Evolutionary conservation across 73 alveolate species (phyloP).

Genomic region (Symbiodinium natans): DNA sequence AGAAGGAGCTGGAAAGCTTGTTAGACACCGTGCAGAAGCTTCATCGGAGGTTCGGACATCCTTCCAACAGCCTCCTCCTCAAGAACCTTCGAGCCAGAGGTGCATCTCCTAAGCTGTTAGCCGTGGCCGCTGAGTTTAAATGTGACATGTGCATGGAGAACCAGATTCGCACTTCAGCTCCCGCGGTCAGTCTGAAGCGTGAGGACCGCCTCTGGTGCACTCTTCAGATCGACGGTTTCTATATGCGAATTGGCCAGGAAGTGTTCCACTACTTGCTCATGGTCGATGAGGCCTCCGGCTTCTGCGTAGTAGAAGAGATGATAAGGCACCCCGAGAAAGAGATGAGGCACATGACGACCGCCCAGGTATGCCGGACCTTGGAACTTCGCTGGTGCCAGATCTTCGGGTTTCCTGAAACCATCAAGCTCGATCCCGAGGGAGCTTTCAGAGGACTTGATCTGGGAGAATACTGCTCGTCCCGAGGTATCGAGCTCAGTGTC

Average conservation of each 20-base stretch:
- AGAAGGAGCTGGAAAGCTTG: background rate
- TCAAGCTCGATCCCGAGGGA: slow-evolving; percentile 19
- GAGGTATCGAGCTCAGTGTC: background rate
- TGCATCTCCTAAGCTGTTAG: background rate
- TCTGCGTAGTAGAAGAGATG: background rate
- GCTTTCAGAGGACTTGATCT: background rate
- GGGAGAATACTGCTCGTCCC: background rate
- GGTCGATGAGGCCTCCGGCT: slow-evolving; percentile 54
- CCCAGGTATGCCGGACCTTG: background rate
- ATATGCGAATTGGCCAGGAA: background rate
- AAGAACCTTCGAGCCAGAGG: background rate
- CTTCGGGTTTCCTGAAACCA: slow-evolving; percentile 9
- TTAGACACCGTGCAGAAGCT: background rate
- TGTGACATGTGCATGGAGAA: slow-evolving; percentile 12
- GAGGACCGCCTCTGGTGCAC: slow-evolving; percentile 6
- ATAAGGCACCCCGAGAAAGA: background rate
- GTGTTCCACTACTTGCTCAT: slow-evolving; percentile 20
- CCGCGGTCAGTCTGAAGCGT: background rate
- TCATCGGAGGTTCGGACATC: slow-evolving; percentile 14
- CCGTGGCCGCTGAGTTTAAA: slow-evolving; percentile 1
- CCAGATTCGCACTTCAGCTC: background rate
- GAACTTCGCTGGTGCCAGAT: background rate
- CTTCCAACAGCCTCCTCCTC: background rate
- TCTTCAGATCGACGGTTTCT: slow-evolving; percentile 23
- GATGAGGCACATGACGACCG: background rate